A percentile compares a stretch with the other conserved stretches of the same genome.
These are phyloP conservation scores for Cordia subcordata DNA, from an alignment of 257 asterid species.

Conservation along the genomic window DNA sequence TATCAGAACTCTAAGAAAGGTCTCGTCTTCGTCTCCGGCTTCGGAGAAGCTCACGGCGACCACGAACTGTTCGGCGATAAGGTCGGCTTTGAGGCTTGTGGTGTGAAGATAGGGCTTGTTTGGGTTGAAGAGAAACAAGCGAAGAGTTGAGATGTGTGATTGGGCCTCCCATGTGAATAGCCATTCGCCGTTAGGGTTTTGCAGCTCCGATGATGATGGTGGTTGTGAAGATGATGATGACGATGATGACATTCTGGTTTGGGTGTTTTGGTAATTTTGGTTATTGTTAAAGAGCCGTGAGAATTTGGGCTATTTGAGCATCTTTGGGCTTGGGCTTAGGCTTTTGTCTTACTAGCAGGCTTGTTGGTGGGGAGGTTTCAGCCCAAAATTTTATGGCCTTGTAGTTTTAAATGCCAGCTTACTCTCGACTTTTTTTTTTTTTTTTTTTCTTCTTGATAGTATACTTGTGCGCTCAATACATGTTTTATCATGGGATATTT, in stretches of 20 bases:
- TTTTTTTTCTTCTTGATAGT: too few species aligned
- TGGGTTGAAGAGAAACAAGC: constrained; percentile 22
- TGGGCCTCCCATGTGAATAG: constrained; percentile 35
- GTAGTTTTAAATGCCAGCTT: too few species aligned
- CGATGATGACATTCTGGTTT: constrained; percentile 37
- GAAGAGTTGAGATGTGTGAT: constrained; percentile 20
- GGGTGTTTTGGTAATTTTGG: not conserved
- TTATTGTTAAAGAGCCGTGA: not conserved
- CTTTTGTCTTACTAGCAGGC: too few species aligned
- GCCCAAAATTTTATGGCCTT: too few species aligned
- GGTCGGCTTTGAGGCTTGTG: constrained; percentile 35
- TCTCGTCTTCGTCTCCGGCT: constrained; percentile 22
- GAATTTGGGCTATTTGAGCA: not conserved
- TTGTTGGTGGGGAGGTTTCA: too few species aligned
- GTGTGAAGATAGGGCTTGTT: constrained; percentile 26
- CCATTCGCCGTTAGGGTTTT: constrained; percentile 28
- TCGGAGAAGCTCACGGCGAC: constrained; percentile 43
- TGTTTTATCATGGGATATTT: too few species aligned
- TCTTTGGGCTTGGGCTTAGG: too few species aligned
- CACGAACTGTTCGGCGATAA: constrained; percentile 36
- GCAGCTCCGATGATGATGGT: not conserved
- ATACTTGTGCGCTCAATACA: too few species aligned
- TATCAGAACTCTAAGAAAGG: constrained; percentile 43
- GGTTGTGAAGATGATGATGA: constrained; percentile 19
- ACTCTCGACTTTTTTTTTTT: too few species aligned